Conservation (phyloP, 257 asterid genomes). For the Verbena officinalis region DNA sequence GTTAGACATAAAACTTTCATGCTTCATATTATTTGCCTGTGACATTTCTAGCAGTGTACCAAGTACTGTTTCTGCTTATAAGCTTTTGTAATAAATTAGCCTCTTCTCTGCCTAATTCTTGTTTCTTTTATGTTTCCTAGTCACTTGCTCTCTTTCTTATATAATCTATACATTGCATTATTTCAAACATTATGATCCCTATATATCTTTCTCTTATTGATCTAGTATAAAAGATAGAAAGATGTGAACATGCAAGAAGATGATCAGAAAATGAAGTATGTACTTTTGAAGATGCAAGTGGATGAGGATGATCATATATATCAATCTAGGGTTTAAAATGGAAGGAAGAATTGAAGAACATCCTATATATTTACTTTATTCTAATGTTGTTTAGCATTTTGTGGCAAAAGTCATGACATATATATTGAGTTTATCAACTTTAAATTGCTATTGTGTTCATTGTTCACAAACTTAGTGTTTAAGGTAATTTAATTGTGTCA, state of each 20-base stretch:
- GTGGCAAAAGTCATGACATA: background rate
- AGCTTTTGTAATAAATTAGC: constrained; percentile 22
- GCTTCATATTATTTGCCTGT: constrained; percentile 43
- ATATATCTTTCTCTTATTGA: background rate
- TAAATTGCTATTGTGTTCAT: background rate
- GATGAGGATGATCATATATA: too few species aligned
- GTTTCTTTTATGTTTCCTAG: background rate
- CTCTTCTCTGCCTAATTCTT: constrained; percentile 23
- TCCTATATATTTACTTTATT: background rate
- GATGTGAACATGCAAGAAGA: background rate
- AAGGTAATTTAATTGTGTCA: background rate
- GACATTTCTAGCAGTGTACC: constrained; percentile 39
- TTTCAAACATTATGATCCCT: constrained; percentile 29
- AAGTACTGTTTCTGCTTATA: constrained; percentile 28
- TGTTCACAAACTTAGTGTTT: background rate
- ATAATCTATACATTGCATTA: background rate
- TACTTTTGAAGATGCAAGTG: background rate
- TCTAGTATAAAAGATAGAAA: background rate
- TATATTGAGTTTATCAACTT: background rate
- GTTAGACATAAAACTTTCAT: constrained; percentile 40
- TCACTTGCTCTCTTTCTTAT: background rate
- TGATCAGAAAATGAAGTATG: background rate
- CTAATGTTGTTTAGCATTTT: background rate
- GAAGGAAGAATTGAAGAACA: background rate
- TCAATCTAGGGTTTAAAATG: constrained; percentile 7